phyloP scores from a whole-genome alignment of 2,329 filamentous ascomycete species.

The Mariannaea sp. region DNA sequence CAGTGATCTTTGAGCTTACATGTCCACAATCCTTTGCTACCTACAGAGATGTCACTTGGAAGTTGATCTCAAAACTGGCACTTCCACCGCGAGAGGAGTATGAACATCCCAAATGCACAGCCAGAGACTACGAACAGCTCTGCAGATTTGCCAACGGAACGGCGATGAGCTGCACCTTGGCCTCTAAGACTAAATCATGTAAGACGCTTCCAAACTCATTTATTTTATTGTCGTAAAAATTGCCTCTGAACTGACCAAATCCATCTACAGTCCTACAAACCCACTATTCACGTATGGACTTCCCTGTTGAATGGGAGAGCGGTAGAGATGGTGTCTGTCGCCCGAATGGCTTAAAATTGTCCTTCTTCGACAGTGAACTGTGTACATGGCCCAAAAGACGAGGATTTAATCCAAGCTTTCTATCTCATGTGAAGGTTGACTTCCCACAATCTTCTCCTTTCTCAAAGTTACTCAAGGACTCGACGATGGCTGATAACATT shows the following conservation, averaged over 20 bases:
- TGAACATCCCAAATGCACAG: constrained; percentile 31
- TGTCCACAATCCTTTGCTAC: constrained; percentile 42
- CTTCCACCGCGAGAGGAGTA: constrained; percentile 25
- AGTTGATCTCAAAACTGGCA: constrained; percentile 41
- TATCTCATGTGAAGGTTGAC: constrained; percentile 31
- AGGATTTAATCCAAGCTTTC: constrained; percentile 21
- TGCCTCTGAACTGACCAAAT: background rate
- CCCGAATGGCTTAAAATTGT: constrained; percentile 32
- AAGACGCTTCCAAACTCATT: constrained; percentile 18
- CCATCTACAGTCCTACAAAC: constrained; percentile 33
- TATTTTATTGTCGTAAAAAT: background rate
- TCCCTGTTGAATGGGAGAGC: constrained; percentile 39
- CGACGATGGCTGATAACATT: constrained; percentile 19
- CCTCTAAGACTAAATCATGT: constrained; percentile 40
- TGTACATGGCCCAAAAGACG: constrained; percentile 29
- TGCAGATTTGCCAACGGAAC: constrained; percentile 19
- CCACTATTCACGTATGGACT: constrained; percentile 34
- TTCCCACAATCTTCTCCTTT: constrained; percentile 28
- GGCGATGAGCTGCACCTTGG: constrained; percentile 32
- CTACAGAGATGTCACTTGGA: constrained; percentile 51
- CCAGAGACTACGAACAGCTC: constrained; percentile 34
- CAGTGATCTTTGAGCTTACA: constrained; percentile 48
- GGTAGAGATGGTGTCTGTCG: constrained; percentile 32
- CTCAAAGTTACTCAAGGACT: constrained; percentile 24
- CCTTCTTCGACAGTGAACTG: constrained; percentile 23